Evolutionary conservation across 495 filamentous ascomycete species (phyloP).

Genomic region (Hypoxylon lienhwacheense): DNA sequence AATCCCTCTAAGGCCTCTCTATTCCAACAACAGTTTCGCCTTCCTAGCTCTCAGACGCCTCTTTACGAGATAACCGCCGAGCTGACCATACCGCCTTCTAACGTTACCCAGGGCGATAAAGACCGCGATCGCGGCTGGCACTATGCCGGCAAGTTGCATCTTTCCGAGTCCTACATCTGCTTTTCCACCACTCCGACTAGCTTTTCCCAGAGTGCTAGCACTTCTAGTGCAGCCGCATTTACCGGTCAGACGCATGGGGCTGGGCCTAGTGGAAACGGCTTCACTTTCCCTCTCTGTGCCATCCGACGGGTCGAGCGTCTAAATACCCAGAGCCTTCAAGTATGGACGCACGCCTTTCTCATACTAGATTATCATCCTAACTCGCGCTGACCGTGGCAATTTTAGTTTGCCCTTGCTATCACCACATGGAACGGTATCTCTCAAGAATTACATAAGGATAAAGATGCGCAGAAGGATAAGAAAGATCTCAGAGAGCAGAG

Average conservation of each 20-base stretch:
- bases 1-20: conserved; percentile 88
- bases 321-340: conserved; percentile 80
- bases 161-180: conserved; percentile 92
- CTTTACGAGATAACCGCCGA: conserved; percentile 95
- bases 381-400: conserved; percentile 3
- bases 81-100: conserved; percentile 74
- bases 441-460: conserved; percentile 51
- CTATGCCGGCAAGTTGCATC: conserved; percentile 89
- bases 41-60: conserved; percentile 87
- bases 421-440: conserved; percentile 90
- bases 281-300: conserved; percentile 90
- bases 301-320: conserved; percentile 90
- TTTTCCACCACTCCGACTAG: conserved; percentile 92
- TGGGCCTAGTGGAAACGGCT: conserved; percentile 93
- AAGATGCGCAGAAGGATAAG: conserved; percentile 50
- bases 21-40: conserved; percentile 94
- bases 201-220: conserved; percentile 76
- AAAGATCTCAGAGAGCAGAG: conserved; percentile 67
- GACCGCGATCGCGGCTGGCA: conserved; percentile 71
- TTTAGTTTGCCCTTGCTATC: conserved; percentile 82
- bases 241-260: conserved; percentile 88
- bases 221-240: conserved; percentile 72
- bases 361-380: neutral
- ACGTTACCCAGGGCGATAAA: conserved; percentile 61
- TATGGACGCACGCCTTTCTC: conserved; percentile 25